These are phyloP conservation scores for Podosphaera fusca DNA, from an alignment of 2,329 filamentous ascomycete species.

Conservation along the genomic window DNA sequence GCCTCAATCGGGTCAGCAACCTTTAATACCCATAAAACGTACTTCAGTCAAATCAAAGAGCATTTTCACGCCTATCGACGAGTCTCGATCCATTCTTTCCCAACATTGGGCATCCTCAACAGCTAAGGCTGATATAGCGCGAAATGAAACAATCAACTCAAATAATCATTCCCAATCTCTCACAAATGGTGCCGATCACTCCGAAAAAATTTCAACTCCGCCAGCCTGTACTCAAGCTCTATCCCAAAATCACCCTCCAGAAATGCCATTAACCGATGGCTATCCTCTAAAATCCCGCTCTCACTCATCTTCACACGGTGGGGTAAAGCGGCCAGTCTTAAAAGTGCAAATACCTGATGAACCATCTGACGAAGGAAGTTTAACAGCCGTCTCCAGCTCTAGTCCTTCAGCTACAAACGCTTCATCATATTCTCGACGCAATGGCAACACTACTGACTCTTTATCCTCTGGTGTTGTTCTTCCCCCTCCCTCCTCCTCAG, in stretches of 20 bases:
- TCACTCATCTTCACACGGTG: constrained; percentile 47
- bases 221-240: constrained; percentile 24
- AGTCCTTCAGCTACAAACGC: constrained; percentile 14
- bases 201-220: constrained; percentile 31
- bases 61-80: constrained; percentile 94
- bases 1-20: constrained; percentile 25
- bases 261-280: constrained; percentile 38
- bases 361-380: constrained; percentile 49
- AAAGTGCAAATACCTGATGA: constrained; percentile 93
- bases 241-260: constrained; percentile 25
- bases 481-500: constrained; percentile 74
- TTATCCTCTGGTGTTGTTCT: constrained; percentile 44
- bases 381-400: constrained; percentile 33
- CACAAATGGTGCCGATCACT: constrained; percentile 33
- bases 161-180: constrained; percentile 38
- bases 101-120: constrained; percentile 55
- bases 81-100: constrained; percentile 67
- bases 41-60: constrained; percentile 35
- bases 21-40: constrained; percentile 26
- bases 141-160: constrained; percentile 15
- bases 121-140: constrained; percentile 16
- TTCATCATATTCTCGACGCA: constrained; percentile 9
- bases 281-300: constrained; percentile 53
- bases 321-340: constrained; percentile 54
- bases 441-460: constrained; percentile 27